These are phyloP conservation scores for Fusarium sp. DNA, from an alignment of 2,329 filamentous ascomycete species.

Conservation along the genomic window DNA sequence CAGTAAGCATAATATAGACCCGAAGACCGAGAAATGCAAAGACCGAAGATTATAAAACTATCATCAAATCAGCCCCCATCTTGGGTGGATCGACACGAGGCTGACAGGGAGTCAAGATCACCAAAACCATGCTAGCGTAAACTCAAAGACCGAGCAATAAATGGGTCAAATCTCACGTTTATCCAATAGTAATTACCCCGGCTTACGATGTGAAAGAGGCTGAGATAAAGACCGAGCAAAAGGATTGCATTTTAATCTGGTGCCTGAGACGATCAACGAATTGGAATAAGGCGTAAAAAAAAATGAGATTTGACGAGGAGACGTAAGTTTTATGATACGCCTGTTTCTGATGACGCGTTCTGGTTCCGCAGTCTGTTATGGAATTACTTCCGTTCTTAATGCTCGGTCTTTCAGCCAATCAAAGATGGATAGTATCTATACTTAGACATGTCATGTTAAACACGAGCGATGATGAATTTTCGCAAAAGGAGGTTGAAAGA, in stretches of 20 bases:
- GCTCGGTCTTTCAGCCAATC: conserved; percentile 1
- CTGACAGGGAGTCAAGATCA: neutral
- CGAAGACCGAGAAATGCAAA: conserved; percentile 25
- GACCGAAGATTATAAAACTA: conserved; percentile 17
- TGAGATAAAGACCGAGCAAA: conserved; percentile 13
- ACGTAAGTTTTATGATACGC: neutral
- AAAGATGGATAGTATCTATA: neutral
- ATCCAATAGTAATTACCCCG: neutral
- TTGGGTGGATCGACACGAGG: neutral
- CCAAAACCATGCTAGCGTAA: neutral
- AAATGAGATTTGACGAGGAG: neutral
- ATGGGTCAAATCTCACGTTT: fast-evolving
- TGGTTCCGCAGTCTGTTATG: neutral
- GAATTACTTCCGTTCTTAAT: neutral
- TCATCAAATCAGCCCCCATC: neutral
- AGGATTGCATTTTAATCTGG: neutral
- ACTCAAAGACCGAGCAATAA: conserved; percentile 17
- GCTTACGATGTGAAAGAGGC: conserved; percentile 2
- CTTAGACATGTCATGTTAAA: neutral
- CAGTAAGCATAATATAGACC: too few species aligned
- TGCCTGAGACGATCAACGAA: neutral
- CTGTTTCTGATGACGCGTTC: neutral
- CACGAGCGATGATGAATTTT: neutral
- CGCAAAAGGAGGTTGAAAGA: neutral
- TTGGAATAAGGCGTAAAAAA: neutral